A percentile compares a stretch with the other conserved stretches of the same genome.
Conservation (phyloP, 2,329 filamentous ascomycete genomes). For the Botrytis fragariae region DNA sequence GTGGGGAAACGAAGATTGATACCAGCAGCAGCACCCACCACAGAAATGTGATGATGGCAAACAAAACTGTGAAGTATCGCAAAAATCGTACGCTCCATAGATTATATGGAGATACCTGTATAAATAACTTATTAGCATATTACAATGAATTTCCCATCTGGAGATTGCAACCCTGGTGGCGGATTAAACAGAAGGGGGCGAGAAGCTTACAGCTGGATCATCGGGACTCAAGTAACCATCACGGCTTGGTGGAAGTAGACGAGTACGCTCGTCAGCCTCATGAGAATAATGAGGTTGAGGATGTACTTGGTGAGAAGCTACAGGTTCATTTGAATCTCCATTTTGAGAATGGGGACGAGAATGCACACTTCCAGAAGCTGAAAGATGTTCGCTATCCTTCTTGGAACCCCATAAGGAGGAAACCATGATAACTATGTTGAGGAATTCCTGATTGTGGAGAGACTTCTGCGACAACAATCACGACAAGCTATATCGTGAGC, state of each 20-base stretch:
- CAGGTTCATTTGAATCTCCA: conserved; percentile 30
- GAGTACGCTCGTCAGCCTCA: conserved; percentile 57
- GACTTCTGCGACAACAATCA: conserved; percentile 2
- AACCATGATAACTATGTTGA: conserved; percentile 42
- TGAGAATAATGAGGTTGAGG: conserved; percentile 35
- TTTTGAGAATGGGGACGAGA: conserved; percentile 20
- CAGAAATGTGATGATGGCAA: conserved; percentile 72
- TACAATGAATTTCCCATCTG: background rate
- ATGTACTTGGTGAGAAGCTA: background rate
- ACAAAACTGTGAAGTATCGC: conserved; percentile 72
- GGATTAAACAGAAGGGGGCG: background rate
- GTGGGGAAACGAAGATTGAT: conserved; percentile 85
- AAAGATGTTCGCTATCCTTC: conserved; percentile 44
- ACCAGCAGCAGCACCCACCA: conserved; percentile 94
- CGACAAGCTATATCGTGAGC: background rate
- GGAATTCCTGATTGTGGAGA: background rate
- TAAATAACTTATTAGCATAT: background rate
- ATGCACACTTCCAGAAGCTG: conserved; percentile 12
- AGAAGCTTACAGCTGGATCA: conserved; percentile 68
- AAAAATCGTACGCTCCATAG: conserved; percentile 84
- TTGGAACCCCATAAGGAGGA: conserved; percentile 55
- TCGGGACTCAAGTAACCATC: conserved; percentile 67
- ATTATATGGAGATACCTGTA: conserved; percentile 81
- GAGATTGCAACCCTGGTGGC: background rate
- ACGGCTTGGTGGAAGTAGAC: conserved; percentile 33